Evolutionary conservation across 2,329 filamentous ascomycete species (phyloP).

Genomic region (Macrophomina phaseolina): DNA sequence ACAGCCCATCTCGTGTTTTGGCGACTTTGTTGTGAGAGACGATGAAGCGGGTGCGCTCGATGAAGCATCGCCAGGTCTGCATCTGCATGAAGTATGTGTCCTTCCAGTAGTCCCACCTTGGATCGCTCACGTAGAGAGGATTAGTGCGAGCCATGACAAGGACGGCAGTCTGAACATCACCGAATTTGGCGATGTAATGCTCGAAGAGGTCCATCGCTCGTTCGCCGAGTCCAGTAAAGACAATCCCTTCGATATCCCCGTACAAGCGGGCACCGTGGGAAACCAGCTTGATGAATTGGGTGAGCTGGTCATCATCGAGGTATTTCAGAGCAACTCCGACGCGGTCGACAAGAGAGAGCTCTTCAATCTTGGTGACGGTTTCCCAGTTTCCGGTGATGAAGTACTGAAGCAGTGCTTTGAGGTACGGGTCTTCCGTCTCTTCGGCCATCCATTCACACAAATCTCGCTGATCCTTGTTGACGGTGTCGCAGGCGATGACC

Average conservation of each 20-base stretch:
- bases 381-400: slow-evolving; percentile 80
- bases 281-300: slow-evolving; percentile 55
- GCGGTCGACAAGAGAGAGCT: slow-evolving; percentile 76
- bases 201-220: slow-evolving; percentile 75
- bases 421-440: slow-evolving; percentile 75
- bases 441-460: slow-evolving; percentile 67
- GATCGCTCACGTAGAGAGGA: slow-evolving; percentile 77
- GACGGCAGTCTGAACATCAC: slow-evolving; percentile 79
- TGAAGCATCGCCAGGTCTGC: slow-evolving; percentile 73
- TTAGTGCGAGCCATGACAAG: slow-evolving; percentile 75
- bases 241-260: slow-evolving; percentile 77
- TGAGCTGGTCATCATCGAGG: slow-evolving; percentile 62
- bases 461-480: slow-evolving; percentile 64
- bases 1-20: slow-evolving; percentile 65
- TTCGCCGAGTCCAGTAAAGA: slow-evolving; percentile 78
- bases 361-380: slow-evolving; percentile 72
- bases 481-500: slow-evolving; percentile 54
- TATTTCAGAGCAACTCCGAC: slow-evolving; percentile 75
- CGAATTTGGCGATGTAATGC: slow-evolving; percentile 75
- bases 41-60: slow-evolving; percentile 77
- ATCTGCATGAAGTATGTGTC: slow-evolving; percentile 74
- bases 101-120: slow-evolving; percentile 76
- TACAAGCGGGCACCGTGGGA: slow-evolving; percentile 65
- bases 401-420: slow-evolving; percentile 78
- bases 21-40: slow-evolving; percentile 75